These are phyloP conservation scores for Stropharia rugosoannulata DNA, from an alignment of 768 basidiomycete species.

Conservation along the genomic window DNA sequence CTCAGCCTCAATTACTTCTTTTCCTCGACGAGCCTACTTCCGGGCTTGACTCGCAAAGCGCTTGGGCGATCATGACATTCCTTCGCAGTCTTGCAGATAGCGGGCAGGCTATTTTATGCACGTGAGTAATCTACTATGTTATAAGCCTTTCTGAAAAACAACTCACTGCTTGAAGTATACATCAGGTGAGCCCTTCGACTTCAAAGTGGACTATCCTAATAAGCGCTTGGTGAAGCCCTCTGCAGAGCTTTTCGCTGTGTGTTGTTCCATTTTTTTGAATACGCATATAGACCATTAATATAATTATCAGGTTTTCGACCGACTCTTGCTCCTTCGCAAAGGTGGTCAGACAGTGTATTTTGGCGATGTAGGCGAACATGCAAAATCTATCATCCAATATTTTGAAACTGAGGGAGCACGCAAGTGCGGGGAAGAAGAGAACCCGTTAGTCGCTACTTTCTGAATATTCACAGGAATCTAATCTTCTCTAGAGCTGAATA, in stretches of 20 bases:
- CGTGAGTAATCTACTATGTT: conserved; percentile 38
- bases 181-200: conserved; percentile 27
- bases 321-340: conserved; percentile 70
- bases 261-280: neutral
- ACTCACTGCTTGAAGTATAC: conserved; percentile 32
- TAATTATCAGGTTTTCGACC: conserved; percentile 60
- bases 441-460: conserved; percentile 51
- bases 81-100: conserved; percentile 72
- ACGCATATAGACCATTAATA: neutral
- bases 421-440: conserved; percentile 62
- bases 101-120: conserved; percentile 92
- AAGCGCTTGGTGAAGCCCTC: conserved; percentile 53
- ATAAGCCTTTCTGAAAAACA: neutral
- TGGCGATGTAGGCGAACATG: conserved; percentile 65
- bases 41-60: conserved; percentile 84
- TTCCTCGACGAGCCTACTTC: conserved; percentile 92
- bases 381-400: conserved; percentile 67
- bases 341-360: conserved; percentile 81
- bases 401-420: conserved; percentile 71
- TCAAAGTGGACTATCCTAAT: neutral
- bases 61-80: conserved; percentile 80
- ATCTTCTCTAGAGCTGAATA: conserved; percentile 50
- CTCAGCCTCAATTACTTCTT: conserved; percentile 72
- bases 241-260: conserved; percentile 75
- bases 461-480: conserved; percentile 1